Evolutionary conservation across 305 asterid species (phyloP).

Genomic region (Withania somnifera): DNA sequence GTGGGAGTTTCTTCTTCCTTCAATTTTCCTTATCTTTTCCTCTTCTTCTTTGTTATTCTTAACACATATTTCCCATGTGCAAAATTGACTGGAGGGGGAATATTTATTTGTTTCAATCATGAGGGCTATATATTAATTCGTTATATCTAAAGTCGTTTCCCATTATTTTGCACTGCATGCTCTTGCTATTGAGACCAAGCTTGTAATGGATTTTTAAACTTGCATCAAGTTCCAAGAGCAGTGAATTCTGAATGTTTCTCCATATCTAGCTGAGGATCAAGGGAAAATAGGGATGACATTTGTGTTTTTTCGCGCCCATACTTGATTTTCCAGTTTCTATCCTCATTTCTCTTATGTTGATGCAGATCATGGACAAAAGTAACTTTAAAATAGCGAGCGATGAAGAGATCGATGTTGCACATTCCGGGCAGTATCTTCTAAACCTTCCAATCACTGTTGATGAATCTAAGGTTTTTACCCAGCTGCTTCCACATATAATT

Average conservation of each 20-base stretch:
- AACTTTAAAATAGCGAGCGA: slow-evolving; percentile 79
- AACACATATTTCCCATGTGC: neutral
- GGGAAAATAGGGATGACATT: neutral
- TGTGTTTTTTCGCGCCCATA: neutral
- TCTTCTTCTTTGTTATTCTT: neutral
- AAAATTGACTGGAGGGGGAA: neutral
- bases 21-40: neutral
- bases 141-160: neutral
- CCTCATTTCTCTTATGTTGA: slow-evolving; percentile 1
- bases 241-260: neutral
- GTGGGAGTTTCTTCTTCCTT: neutral
- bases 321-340: neutral
- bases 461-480: slow-evolving; percentile 63
- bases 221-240: neutral
- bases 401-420: slow-evolving; percentile 90
- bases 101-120: neutral
- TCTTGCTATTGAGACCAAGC: neutral
- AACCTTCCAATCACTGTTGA: slow-evolving; percentile 92
- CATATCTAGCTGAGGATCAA: neutral
- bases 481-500: neutral
- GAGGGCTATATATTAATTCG: neutral
- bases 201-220: neutral
- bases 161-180: neutral
- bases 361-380: slow-evolving; percentile 90
- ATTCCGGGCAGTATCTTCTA: slow-evolving; percentile 87